Evolutionary conservation across 2,329 filamentous ascomycete species (phyloP).

Genomic region (Diatrype stigma): DNA sequence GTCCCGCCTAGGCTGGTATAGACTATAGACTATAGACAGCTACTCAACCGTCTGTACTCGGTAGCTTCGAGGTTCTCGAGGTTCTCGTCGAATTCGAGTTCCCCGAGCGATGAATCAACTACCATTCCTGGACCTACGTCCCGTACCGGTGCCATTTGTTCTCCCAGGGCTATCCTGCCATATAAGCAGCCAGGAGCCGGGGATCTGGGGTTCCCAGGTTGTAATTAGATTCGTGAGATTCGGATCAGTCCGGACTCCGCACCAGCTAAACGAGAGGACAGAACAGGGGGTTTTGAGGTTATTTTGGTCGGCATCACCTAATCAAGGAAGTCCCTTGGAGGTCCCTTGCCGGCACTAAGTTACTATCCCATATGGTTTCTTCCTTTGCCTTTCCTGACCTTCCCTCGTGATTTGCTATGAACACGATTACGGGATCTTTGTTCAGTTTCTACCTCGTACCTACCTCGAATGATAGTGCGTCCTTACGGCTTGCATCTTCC

Average conservation of each 20-base stretch:
- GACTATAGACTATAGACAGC: too few relatives aligned
- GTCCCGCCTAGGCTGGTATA: too few relatives aligned
- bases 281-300: neutral
- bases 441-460: too few relatives aligned
- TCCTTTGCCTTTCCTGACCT: neutral
- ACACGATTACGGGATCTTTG: too few relatives aligned
- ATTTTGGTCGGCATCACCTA: neutral
- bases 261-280: neutral
- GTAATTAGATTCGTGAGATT: neutral
- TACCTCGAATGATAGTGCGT: too few relatives aligned
- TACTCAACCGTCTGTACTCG: too few relatives aligned
- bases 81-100: neutral
- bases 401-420: too few relatives aligned
- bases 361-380: neutral
- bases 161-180: neutral
- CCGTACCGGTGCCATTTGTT: neutral
- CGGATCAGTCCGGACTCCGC: constrained; percentile 1
- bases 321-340: neutral
- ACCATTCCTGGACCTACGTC: neutral
- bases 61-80: too few relatives aligned
- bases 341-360: neutral
- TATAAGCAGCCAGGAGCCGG: neutral
- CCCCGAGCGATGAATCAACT: neutral
- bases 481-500: neutral
- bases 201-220: neutral